Percentiles rank a stretch among this genome's conserved stretches.
phyloP scores from a whole-genome alignment of 306 rosid species.

The Leucaena leucocephala region DNA sequence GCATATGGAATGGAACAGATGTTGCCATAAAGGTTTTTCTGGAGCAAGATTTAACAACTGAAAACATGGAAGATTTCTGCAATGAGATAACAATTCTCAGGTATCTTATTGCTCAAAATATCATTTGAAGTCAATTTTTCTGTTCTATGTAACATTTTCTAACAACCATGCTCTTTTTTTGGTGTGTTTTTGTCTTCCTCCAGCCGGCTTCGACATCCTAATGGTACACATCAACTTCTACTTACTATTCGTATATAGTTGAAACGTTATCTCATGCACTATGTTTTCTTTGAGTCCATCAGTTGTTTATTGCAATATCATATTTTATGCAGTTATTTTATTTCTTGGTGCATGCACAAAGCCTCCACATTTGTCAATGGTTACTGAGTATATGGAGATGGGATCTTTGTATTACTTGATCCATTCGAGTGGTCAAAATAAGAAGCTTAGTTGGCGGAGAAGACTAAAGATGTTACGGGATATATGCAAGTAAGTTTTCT shows the following conservation, averaged over 20 bases:
- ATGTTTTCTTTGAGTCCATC: constrained; percentile 29
- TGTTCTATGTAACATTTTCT: constrained; percentile 41
- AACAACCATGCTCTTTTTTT: constrained; percentile 31
- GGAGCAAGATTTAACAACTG: constrained; percentile 93
- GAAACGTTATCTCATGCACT: constrained; percentile 20
- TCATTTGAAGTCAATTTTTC: constrained; percentile 25
- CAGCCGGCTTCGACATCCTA: constrained; percentile 99
- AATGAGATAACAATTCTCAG: constrained; percentile 96
- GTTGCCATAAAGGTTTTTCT: constrained; percentile 96
- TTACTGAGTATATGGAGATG: constrained; percentile 97
- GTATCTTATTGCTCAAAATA: constrained; percentile 46
- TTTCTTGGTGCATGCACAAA: constrained; percentile 99
- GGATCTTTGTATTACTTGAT: constrained; percentile 93
- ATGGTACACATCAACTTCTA: constrained; percentile 60
- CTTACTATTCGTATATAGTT: constrained; percentile 14
- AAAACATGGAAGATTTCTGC: constrained; percentile 98
- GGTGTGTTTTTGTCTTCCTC: constrained; percentile 33
- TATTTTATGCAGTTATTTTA: constrained; percentile 81
- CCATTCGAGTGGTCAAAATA: constrained; percentile 91
- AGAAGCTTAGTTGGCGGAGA: constrained; percentile 90
- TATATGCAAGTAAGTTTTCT: constrained; percentile 75
- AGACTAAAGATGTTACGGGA: constrained; percentile 89
- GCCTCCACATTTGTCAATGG: constrained; percentile 96
- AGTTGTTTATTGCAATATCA: constrained; percentile 34
- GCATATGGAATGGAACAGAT: constrained; percentile 96